These are phyloP conservation scores for Verticillium albo-atrum DNA, from an alignment of 2,329 filamentous ascomycete species.

Conservation along the genomic window DNA sequence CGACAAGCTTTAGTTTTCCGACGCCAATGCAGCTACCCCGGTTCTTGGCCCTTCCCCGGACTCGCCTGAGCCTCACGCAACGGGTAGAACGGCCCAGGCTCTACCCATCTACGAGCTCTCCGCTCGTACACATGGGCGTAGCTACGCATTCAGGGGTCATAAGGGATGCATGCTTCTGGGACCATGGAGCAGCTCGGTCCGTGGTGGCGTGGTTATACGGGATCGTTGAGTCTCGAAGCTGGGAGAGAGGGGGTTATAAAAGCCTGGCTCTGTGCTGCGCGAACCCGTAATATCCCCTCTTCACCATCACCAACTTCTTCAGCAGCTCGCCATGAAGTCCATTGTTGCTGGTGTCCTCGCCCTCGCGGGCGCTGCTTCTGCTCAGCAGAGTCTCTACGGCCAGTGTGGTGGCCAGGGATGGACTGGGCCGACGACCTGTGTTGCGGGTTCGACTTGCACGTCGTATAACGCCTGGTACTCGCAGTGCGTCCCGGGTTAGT, in stretches of 20 bases:
- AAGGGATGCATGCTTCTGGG: neutral
- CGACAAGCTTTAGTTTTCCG: neutral
- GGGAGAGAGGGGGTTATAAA: neutral
- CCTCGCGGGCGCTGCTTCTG: conserved; percentile 8
- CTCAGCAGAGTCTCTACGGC: conserved; percentile 19
- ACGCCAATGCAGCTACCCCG: neutral
- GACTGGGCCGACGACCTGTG: conserved; percentile 30
- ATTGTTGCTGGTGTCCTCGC: conserved; percentile 2
- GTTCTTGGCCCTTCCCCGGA: neutral
- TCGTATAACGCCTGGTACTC: conserved; percentile 33
- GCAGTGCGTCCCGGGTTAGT: conserved; percentile 26
- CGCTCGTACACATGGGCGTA: neutral
- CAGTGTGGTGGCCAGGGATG: conserved; percentile 33
- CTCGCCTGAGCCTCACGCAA: neutral
- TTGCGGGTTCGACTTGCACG: conserved; percentile 28
- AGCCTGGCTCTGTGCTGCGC: neutral
- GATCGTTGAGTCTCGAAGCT: neutral
- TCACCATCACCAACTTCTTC: neutral
- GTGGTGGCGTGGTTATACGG: neutral
- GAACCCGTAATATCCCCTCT: neutral
- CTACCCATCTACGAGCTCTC: neutral
- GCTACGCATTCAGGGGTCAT: neutral
- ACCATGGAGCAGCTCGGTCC: neutral
- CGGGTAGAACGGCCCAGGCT: neutral
- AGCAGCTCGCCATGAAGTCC: conserved; percentile 6